Base-by-base conservation (phyloP, 2,329 filamentous ascomycete species). In the Chrysosporium keratinophilum region DNA sequence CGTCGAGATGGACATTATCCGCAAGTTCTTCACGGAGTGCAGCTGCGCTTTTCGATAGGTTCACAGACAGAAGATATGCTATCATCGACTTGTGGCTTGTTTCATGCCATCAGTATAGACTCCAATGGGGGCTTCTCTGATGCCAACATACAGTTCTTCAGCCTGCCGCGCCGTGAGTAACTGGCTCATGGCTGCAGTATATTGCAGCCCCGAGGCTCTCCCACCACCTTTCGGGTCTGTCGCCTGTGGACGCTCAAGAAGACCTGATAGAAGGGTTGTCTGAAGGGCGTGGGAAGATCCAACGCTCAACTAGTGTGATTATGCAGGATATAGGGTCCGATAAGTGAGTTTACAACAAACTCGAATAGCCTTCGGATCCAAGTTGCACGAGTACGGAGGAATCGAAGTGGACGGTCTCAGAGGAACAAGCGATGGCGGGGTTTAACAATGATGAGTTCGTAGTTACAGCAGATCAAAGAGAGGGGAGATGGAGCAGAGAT, bases 61-160 rank as follows among this genome's bases (percentile, higher is more conserved):
- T 85, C 66, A 81, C 83, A 34, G 87, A 83, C 45, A 82, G 78
- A 17, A 95, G 77, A 68, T 96, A 96, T 61, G 90, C 88, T 66
- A 95, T 85, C 62, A 96, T 88, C 59, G 89, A 87, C 75, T 95
- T 95, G 77, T 96, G 88, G 66, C 88, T 94, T 72, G 47, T 17
- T 53, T 49, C 34, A 17, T n/a, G 40, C 14, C 31, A 52, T 54
- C 55, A 45, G 41, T 47, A 42, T 9, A 35, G 34, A 39, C 20
- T 14, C 23, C 4, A 14, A 15, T 5, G 35, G 28, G n/a, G 41
- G 12, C 10, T 9, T 15, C 12, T 33, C 20, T 11, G 33, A 20
- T 44, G 12, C 14, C 17, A 19, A 59, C 54, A 15, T 55, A 61
- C 58, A 62, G 57, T 54, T 56, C 55, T 53, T 93, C 88, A 59